A percentile compares a stretch with the other conserved stretches of the same genome.
Evolutionary conservation across 306 rosid species (phyloP).

Genomic region (Cicer yamashitae): DNA sequence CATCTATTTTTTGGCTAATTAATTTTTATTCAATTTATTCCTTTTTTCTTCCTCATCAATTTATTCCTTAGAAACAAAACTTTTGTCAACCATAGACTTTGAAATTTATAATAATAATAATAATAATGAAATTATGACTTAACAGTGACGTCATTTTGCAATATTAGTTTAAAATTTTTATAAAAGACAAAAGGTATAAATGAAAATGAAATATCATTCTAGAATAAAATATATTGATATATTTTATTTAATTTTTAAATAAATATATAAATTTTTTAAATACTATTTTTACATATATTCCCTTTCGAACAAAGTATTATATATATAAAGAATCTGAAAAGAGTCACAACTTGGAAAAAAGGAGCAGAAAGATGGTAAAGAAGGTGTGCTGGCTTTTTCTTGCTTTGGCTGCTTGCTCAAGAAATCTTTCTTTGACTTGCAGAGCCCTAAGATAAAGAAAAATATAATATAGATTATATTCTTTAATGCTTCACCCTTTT

Average conservation of each 20-base stretch:
- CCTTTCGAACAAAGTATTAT: fast-evolving
- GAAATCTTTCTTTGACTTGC: conserved; percentile 89
- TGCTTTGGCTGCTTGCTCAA: conserved; percentile 74
- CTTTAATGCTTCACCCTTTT: conserved; percentile 51
- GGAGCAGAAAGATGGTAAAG: conserved; percentile 50
- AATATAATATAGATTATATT: conserved; percentile 45
- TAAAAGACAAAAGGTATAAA: conserved; percentile 31
- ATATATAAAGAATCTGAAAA: conserved; percentile 60
- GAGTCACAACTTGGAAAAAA: conserved; percentile 48
- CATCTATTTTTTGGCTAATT: too few species aligned
- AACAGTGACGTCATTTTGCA: conserved; percentile 40
- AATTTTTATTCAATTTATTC: too few species aligned
- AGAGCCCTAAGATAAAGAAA: conserved; percentile 46
- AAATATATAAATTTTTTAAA: too few species aligned
- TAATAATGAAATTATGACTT: not conserved
- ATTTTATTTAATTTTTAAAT: too few species aligned
- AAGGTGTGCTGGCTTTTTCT: conserved; percentile 64
- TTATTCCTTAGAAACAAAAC: not conserved
- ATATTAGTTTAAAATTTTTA: conserved; percentile 26
- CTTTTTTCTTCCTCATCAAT: not conserved
- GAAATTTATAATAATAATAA: not conserved
- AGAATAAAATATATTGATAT: too few species aligned
- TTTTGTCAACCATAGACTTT: not conserved
- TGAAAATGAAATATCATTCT: conserved; percentile 40
- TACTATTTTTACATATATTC: too few species aligned